phyloP scores from a whole-genome alignment of 768 basidiomycete species.

The Mycena galericulata region DNA sequence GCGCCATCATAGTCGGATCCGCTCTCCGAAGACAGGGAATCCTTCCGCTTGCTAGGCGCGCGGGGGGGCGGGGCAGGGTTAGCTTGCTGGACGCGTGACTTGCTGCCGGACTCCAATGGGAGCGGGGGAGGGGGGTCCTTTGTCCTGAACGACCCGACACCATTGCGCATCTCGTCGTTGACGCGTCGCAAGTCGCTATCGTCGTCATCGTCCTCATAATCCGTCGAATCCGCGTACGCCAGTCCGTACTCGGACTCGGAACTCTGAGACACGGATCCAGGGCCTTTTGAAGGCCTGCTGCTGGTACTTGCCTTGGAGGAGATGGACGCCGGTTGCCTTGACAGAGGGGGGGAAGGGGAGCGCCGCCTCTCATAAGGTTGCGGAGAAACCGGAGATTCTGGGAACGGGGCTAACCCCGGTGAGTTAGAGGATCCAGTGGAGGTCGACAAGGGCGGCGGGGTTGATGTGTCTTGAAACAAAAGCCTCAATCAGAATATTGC shows the following conservation, averaged over 20 bases:
- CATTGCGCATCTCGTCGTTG: constrained; percentile 29
- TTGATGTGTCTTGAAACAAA: constrained; percentile 28
- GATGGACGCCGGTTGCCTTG: constrained; percentile 26
- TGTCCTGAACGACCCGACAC: constrained; percentile 1
- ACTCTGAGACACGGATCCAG: constrained; percentile 45
- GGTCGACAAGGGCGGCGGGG: constrained; percentile 32
- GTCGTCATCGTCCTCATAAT: constrained; percentile 53
- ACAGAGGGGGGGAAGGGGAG: constrained; percentile 25
- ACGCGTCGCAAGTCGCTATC: constrained; percentile 28
- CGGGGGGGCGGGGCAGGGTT: background rate
- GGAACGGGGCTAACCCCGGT: constrained; percentile 29
- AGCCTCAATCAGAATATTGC: constrained; percentile 34
- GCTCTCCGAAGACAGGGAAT: constrained; percentile 19
- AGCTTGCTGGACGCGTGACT: background rate
- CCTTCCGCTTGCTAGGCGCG: background rate
- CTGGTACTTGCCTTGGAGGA: constrained; percentile 18
- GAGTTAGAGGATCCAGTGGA: constrained; percentile 30
- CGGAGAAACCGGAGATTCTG: constrained; percentile 28
- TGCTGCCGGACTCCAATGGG: background rate
- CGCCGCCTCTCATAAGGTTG: constrained; percentile 10
- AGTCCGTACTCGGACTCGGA: constrained; percentile 61
- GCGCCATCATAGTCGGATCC: constrained; percentile 12
- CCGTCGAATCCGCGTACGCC: constrained; percentile 64
- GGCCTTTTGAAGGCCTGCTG: constrained; percentile 12
- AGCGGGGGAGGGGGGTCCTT: constrained; percentile 12